These are phyloP conservation scores for Chrysosporium keratinophilum DNA, from an alignment of 2,329 filamentous ascomycete species.

Conservation along the genomic window DNA sequence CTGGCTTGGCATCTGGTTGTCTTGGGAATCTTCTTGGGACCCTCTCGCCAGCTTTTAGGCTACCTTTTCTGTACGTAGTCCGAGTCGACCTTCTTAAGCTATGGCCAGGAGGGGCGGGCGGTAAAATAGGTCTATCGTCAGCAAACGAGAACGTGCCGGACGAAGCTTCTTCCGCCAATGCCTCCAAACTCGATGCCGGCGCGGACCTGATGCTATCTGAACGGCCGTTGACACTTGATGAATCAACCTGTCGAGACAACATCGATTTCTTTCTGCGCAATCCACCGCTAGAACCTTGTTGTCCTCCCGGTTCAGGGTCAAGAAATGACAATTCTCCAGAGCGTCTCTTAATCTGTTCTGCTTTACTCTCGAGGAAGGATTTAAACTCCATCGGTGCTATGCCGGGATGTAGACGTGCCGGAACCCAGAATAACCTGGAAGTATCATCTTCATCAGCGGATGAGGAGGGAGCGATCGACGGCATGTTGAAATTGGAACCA, in stretches of 20 bases:
- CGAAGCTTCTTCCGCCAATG: conserved; percentile 16
- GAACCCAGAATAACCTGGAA: conserved; percentile 87
- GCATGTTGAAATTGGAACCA: conserved; percentile 31
- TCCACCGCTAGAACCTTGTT: conserved; percentile 47
- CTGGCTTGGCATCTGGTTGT: conserved; percentile 35
- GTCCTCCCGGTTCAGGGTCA: conserved; percentile 43
- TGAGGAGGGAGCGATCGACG: conserved; percentile 35
- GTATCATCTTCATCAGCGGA: conserved; percentile 68
- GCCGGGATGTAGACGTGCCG: conserved; percentile 85
- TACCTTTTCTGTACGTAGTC: conserved; percentile 84
- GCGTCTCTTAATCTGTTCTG: conserved; percentile 76
- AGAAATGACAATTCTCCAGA: conserved; percentile 62
- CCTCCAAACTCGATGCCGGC: conserved; percentile 9
- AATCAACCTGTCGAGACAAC: conserved; percentile 84
- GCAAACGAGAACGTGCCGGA: conserved; percentile 7
- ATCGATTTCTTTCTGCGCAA: conserved; percentile 86
- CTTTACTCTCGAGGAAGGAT: conserved; percentile 85
- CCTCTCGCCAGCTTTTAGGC: conserved; percentile 49
- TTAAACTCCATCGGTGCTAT: conserved; percentile 94
- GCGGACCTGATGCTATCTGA: conserved; percentile 8
- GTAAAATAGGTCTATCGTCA: conserved; percentile 72
- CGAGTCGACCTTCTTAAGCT: conserved; percentile 80
- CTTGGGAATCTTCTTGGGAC: conserved; percentile 7
- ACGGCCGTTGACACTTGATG: conserved; percentile 39
- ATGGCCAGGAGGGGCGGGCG: conserved; percentile 60